phyloP scores from a whole-genome alignment of 495 filamentous ascomycete species.

The Penicillium crystallinum region DNA sequence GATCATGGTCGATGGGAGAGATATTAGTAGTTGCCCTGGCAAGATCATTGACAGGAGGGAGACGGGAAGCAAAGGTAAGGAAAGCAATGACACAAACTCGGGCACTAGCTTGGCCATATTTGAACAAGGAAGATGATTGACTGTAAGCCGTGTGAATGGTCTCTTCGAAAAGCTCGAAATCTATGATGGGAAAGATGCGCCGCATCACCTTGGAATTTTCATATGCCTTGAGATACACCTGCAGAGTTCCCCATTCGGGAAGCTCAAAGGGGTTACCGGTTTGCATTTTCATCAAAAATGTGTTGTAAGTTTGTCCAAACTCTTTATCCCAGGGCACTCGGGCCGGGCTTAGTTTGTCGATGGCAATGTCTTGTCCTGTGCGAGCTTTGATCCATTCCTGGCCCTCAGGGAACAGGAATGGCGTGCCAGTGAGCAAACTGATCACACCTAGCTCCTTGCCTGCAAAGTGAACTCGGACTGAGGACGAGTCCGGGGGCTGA shows the following conservation, averaged over 20 bases:
- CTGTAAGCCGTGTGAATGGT: constrained; percentile 41
- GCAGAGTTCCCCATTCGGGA: constrained; percentile 20
- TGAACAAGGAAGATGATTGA: constrained; percentile 7
- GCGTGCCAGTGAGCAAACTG: constrained; percentile 43
- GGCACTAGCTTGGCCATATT: constrained; percentile 19
- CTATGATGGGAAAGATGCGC: constrained; percentile 41
- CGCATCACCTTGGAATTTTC: constrained; percentile 26
- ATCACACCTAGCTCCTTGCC: constrained; percentile 43
- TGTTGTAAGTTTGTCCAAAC: constrained; percentile 20
- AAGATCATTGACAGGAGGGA: constrained; percentile 18
- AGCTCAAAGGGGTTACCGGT: constrained; percentile 23
- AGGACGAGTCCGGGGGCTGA: constrained; percentile 22
- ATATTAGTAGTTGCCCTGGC: neutral
- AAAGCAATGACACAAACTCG: constrained; percentile 45
- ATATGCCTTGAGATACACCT: constrained; percentile 23
- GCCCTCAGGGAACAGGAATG: constrained; percentile 41
- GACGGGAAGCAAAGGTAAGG: constrained; percentile 30
- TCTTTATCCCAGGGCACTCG: constrained; percentile 35
- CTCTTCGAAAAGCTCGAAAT: constrained; percentile 34
- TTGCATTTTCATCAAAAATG: constrained; percentile 21
- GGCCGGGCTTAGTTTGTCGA: constrained; percentile 31
- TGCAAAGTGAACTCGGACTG: constrained; percentile 45
- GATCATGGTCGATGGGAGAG: constrained; percentile 29
- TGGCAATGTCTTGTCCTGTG: constrained; percentile 38
- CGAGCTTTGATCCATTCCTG: constrained; percentile 43